Percentiles rank a stretch among this genome's conserved stretches.
Evolutionary conservation across 2,329 filamentous ascomycete species (phyloP).

Genomic region (Clarireedia paspali): DNA sequence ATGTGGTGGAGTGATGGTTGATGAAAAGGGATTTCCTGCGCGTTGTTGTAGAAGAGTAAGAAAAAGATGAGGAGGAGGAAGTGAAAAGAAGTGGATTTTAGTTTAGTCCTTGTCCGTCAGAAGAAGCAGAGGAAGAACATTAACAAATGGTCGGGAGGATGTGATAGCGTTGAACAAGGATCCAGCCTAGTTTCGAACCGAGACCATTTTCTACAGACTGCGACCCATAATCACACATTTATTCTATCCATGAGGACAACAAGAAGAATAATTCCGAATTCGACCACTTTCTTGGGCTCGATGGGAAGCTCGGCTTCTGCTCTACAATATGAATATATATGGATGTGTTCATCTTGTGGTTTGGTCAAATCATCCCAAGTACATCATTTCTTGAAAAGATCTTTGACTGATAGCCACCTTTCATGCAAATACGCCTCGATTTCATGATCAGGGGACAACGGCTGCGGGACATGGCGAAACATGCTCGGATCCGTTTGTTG

Average conservation of each 20-base stretch:
- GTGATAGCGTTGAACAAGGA: slow-evolving; percentile 24
- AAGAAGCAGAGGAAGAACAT: slow-evolving; percentile 1
- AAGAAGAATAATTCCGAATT: neutral
- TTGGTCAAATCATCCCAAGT: slow-evolving; percentile 15
- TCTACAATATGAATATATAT: slow-evolving; percentile 35
- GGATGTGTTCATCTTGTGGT: slow-evolving; percentile 16
- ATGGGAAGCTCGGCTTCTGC: slow-evolving; percentile 43
- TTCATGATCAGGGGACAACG: neutral
- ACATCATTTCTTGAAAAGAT: slow-evolving; percentile 2
- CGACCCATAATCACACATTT: slow-evolving; percentile 5
- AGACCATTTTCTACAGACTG: slow-evolving; percentile 8
- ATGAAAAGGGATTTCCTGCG: slow-evolving; percentile 16
- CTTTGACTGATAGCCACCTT: neutral
- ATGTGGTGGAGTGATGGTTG: slow-evolving; percentile 21
- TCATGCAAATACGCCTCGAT: slow-evolving; percentile 7
- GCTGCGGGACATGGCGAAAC: neutral
- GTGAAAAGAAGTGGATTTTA: slow-evolving; percentile 5
- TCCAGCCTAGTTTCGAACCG: neutral
- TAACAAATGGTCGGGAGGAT: slow-evolving; percentile 5
- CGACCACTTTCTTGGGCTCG: slow-evolving; percentile 54
- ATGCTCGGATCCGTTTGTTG: neutral
- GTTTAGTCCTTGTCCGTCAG: neutral
- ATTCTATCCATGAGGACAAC: neutral
- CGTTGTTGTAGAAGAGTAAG: slow-evolving; percentile 26
- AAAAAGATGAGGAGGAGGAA: slow-evolving; percentile 29